Conservation (phyloP, 2,329 filamentous ascomycete genomes). For the Colletotrichum brevisporum region DNA sequence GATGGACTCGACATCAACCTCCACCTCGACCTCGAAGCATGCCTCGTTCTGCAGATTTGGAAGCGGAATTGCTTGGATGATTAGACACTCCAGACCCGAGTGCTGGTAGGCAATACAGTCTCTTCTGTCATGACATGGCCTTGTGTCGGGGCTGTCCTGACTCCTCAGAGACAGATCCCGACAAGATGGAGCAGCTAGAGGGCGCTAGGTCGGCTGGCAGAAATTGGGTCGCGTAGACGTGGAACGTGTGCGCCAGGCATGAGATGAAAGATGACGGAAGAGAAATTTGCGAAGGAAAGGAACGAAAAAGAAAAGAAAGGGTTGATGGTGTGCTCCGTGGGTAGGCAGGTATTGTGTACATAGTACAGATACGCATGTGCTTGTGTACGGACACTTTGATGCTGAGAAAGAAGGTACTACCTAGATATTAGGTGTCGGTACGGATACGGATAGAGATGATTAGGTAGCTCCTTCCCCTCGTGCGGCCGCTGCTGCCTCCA, state of each 20-base stretch:
- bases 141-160: neutral
- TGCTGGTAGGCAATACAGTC: neutral
- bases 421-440: neutral
- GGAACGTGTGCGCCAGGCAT: constrained; percentile 9
- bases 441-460: neutral
- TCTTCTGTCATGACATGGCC: neutral
- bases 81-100: constrained; percentile 1
- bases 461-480: constrained; percentile 13
- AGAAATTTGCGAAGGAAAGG: neutral
- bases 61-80: neutral
- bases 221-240: constrained; percentile 24
- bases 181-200: constrained; percentile 16
- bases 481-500: neutral
- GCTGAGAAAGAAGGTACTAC: neutral
- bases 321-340: constrained; percentile 8
- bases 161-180: constrained; percentile 3
- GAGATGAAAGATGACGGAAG: constrained; percentile 4
- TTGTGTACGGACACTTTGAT: no score
- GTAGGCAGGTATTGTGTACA: neutral
- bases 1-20: neutral
- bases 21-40: constrained; percentile 1
- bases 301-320: constrained; percentile 13
- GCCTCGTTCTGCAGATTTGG: neutral
- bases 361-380: no score
- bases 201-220: constrained; percentile 6